Evolutionary conservation across 164 flowering plant genomes (phyloP).

Genomic region (Magnolia sinica): DNA sequence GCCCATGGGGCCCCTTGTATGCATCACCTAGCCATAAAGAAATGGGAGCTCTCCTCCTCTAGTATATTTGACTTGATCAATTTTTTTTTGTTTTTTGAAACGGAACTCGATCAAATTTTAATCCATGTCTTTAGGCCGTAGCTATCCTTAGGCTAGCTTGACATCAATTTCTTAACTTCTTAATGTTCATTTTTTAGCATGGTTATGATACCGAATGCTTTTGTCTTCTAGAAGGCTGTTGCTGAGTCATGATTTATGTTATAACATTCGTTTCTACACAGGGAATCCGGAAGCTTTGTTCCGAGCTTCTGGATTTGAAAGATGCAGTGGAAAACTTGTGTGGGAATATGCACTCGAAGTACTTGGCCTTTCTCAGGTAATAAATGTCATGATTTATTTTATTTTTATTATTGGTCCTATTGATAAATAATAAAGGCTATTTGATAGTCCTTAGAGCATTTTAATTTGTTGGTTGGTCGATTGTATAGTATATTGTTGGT

Average conservation of each 20-base stretch:
- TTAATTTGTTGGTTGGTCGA: neutral
- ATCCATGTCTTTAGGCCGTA: too few relatives aligned
- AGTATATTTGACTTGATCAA: too few relatives aligned
- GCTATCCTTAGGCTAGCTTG: too few relatives aligned
- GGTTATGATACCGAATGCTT: neutral
- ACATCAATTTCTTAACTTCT: neutral
- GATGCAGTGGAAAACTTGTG: conserved; percentile 92
- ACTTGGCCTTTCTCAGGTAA: conserved; percentile 86
- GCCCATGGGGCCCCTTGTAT: too few relatives aligned
- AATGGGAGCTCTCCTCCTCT: too few relatives aligned
- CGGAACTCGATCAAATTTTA: too few relatives aligned
- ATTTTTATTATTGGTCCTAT: neutral
- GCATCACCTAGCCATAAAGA: too few relatives aligned
- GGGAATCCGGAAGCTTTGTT: conserved; percentile 91
- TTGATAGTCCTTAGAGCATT: neutral
- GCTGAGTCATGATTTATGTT: neutral
- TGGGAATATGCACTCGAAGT: conserved; percentile 80
- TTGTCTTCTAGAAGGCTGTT: too few relatives aligned
- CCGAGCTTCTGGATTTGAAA: conserved; percentile 92
- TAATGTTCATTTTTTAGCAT: neutral
- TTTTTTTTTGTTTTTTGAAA: too few relatives aligned
- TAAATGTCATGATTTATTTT: neutral
- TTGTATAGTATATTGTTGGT: neutral
- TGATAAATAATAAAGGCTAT: neutral
- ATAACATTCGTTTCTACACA: conserved; percentile 23